Conservation (phyloP, 306 rosid genomes). For the Pyrus communis region DNA sequence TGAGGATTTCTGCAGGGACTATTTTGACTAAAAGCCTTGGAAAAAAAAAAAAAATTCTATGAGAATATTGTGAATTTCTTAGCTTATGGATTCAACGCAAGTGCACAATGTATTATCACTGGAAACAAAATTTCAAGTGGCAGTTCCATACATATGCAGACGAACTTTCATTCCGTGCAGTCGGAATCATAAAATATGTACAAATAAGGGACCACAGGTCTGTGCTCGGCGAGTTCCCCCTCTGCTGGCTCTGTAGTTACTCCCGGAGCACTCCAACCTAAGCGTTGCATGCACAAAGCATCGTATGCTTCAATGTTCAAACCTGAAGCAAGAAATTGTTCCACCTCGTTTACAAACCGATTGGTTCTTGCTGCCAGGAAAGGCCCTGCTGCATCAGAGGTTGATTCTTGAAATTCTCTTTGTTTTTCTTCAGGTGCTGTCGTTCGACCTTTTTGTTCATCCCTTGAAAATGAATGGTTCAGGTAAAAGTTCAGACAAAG, state of each 20-base stretch:
- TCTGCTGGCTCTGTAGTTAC: slow-evolving; percentile 30
- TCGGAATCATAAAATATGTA: slow-evolving; percentile 64
- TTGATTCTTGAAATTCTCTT: slow-evolving; percentile 44
- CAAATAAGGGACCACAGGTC: slow-evolving; percentile 53
- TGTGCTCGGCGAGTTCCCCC: slow-evolving; percentile 27
- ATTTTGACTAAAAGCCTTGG: no score
- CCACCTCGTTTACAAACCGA: slow-evolving; percentile 61
- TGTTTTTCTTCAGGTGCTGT: slow-evolving; percentile 37
- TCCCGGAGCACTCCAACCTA: slow-evolving; percentile 67
- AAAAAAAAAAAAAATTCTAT: no score
- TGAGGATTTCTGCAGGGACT: no score
- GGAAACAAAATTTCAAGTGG: neutral
- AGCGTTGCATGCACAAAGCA: slow-evolving; percentile 65
- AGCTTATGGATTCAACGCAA: no score
- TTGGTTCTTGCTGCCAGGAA: slow-evolving; percentile 58
- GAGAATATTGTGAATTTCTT: no score
- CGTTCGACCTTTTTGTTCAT: slow-evolving; percentile 23
- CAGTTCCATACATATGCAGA: neutral
- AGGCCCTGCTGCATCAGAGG: slow-evolving; percentile 60
- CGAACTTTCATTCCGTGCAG: slow-evolving; percentile 21
- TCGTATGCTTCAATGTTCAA: slow-evolving; percentile 83
- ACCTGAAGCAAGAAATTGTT: slow-evolving; percentile 82
- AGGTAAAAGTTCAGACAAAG: neutral
- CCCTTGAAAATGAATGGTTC: slow-evolving; percentile 24
- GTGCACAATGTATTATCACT: no score